Evolutionary conservation across 2,329 filamentous ascomycete genomes (phyloP), one percentile per base, ranked within the genome.

Genomic region (Clonostachys rosea): DNA sequence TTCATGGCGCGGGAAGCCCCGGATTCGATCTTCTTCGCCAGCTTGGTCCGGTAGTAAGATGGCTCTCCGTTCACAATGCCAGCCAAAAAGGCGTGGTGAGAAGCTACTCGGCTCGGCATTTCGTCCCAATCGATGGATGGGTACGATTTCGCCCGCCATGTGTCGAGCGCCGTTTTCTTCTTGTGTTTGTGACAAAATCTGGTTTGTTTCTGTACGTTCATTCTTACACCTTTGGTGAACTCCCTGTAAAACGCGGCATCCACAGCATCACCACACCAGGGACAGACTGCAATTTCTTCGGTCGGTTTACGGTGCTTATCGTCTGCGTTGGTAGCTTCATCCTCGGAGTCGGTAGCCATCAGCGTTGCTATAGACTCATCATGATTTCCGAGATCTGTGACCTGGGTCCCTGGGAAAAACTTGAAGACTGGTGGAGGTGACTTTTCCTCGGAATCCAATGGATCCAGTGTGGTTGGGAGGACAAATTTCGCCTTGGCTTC

Each of bases 101-200:
- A 58, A 5, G 68, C 60, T 33, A 91, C 77, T 7, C 89, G 80
- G 5, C 59, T 50, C 16, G 81, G 73, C 20, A 95, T 71, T 1
- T 54, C 58, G 1, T 67, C 62, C 89, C 89, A 95, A 49, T 89
- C 67, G 45, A 95, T 86, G 0, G 67, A 61, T 0, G 90, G 90
- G 60, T 92, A 94, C 1, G 78, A 75, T 40, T 71, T 76, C 13
- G 71, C 61, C 10, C 52, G 57, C 67, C 77, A 81, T 5, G 62
- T 61, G 8, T 69, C 64, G 47, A 67, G 54, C 3, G 84, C 85
- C 3, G 76, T 69, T 33, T 69, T 66, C 49, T 70, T 74, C 56
- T 78, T 80, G 68, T 90, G 87, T 8, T 72, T 66, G 40, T 74
- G 70, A 61, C 86, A 90, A 62, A 90, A 89, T 16, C 65, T 69